These are phyloP conservation scores for Curvularia lunata DNA, from an alignment of 2,329 filamentous ascomycete species.

Conservation along the genomic window DNA sequence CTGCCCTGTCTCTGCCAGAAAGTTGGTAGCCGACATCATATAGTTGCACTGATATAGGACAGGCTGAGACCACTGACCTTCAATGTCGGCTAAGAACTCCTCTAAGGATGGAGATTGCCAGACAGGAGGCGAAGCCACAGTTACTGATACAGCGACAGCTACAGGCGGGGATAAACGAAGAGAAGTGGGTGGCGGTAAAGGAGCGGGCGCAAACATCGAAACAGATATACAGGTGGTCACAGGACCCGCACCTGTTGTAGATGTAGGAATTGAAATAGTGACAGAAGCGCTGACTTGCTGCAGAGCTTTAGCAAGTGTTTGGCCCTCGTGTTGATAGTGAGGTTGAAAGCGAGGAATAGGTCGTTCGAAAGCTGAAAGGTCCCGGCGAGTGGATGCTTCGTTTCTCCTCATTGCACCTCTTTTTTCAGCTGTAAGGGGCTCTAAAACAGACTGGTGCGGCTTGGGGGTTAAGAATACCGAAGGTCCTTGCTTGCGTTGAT, in stretches of 20 bases:
- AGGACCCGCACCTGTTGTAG: slow-evolving; percentile 7
- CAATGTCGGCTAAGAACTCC: no score
- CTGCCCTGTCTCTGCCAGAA: no score
- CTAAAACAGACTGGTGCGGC: slow-evolving; percentile 8
- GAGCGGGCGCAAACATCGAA: slow-evolving; percentile 16
- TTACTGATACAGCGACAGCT: slow-evolving; percentile 15
- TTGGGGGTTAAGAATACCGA: slow-evolving; percentile 1
- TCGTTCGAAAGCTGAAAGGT: slow-evolving; percentile 9
- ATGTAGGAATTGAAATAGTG: slow-evolving; percentile 14
- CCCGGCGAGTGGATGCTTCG: slow-evolving; percentile 5
- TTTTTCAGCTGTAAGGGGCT: slow-evolving; percentile 11
- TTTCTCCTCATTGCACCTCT: slow-evolving; percentile 7
- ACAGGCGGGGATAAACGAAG: slow-evolving; percentile 14
- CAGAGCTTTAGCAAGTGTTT: slow-evolving; percentile 15
- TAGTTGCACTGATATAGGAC: no score
- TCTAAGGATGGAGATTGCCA: no score
- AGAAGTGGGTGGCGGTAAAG: slow-evolving; percentile 11
- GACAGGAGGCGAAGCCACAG: no score
- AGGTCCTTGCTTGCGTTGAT: slow-evolving; percentile 9
- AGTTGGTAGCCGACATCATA: no score
- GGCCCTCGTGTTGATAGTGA: slow-evolving; percentile 5
- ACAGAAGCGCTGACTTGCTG: slow-evolving; percentile 15
- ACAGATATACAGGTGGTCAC: slow-evolving; percentile 19
- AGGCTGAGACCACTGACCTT: no score
- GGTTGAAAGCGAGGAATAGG: slow-evolving; percentile 10